phyloP scores from a whole-genome alignment of 768 basidiomycete species.

The Phlebiopsis flavidoalba region DNA sequence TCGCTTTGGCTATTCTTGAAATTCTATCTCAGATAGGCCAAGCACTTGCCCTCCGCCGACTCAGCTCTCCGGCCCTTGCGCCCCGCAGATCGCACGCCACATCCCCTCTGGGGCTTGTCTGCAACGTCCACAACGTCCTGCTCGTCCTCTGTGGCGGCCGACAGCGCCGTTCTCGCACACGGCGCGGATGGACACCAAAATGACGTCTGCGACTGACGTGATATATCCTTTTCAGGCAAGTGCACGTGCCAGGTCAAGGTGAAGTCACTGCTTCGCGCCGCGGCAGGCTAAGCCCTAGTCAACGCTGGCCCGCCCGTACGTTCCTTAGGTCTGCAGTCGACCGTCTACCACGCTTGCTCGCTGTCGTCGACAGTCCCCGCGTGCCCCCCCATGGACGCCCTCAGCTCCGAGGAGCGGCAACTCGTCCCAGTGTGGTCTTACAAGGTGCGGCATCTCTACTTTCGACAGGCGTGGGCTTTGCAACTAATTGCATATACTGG shows the following conservation, averaged over 20 bases:
- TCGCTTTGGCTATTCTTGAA: neutral
- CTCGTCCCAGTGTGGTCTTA: slow-evolving; percentile 22
- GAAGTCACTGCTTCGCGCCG: neutral
- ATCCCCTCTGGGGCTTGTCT: neutral
- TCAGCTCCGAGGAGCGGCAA: slow-evolving; percentile 17
- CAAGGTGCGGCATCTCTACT: slow-evolving; percentile 12
- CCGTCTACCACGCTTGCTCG: neutral
- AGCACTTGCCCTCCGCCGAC: neutral
- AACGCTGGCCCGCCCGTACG: neutral
- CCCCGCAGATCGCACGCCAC: neutral
- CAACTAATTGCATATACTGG: neutral
- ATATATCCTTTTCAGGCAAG: neutral
- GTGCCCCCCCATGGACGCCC: slow-evolving; percentile 10
- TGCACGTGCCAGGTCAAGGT: neutral
- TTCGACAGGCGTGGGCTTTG: neutral
- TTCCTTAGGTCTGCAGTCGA: neutral
- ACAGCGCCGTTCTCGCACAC: slow-evolving; percentile 1
- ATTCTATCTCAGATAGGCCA: neutral
- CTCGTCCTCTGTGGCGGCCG: no score
- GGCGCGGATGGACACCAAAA: neutral
- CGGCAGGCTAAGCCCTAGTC: neutral
- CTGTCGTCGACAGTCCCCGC: slow-evolving; percentile 2
- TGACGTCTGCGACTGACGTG: neutral
- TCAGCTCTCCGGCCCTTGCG: no score
- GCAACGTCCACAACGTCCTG: neutral